Evolutionary conservation across 163 green algal genomes (phyloP).

Genomic region (Chloroidium sp.): DNA sequence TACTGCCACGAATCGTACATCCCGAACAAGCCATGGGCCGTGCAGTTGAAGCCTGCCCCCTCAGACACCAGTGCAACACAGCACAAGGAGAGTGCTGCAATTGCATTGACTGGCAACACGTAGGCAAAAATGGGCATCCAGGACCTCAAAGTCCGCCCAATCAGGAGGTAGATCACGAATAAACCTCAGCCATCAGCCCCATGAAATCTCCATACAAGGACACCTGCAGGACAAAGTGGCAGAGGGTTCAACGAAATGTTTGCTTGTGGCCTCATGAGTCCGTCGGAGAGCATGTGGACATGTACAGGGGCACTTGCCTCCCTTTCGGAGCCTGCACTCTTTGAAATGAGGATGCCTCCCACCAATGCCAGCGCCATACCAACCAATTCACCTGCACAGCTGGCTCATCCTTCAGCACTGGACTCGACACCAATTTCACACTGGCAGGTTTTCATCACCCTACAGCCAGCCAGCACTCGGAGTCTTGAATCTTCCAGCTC

Average conservation of each 20-base stretch:
- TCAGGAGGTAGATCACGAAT: constrained; percentile 49
- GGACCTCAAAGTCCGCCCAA: constrained; percentile 35
- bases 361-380: constrained; percentile 41
- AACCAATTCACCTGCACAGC: constrained; percentile 27
- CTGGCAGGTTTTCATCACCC: not conserved
- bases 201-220: constrained; percentile 47
- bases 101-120: constrained; percentile 37
- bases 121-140: constrained; percentile 77
- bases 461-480: not conserved
- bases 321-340: constrained; percentile 5
- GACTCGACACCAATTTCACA: not conserved
- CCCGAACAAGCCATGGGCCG: constrained; percentile 23
- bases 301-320: not conserved
- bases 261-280: not conserved
- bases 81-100: not conserved
- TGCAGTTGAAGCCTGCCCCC: constrained; percentile 13
- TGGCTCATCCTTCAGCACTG: too few species aligned
- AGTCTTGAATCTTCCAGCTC: too few species aligned
- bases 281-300: not conserved
- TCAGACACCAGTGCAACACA: constrained; percentile 24
- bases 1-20: constrained; percentile 36
- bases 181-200: constrained; percentile 29
- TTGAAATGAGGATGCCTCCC: constrained; percentile 31
- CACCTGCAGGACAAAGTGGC: constrained; percentile 15
- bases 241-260: not conserved